Base-by-base conservation (phyloP, 441 rosid genomes). In the Eugenia klotzschiana region DNA sequence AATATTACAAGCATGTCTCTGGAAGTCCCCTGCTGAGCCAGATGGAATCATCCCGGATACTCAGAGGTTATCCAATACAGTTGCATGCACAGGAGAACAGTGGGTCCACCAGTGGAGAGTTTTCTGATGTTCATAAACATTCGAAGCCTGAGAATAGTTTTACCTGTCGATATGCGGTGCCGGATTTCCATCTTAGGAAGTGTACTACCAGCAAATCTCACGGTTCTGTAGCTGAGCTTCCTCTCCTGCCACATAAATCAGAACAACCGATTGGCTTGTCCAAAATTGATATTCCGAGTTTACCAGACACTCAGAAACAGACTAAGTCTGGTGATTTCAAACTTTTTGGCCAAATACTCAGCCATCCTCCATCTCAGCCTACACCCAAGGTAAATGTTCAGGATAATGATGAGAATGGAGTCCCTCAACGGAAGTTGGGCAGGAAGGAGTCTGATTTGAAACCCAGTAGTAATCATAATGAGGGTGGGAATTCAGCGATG, bases 311-410 rank as follows among this genome's bases (percentile, higher is more conserved):
- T 26, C 93, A 90, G 73, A 94, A 91, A 82, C 91, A 89, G 22
- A 83, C 89, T 87, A 88, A 91, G 86, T 93, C 87, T 87, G 95
- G 94, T 26, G 93, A 94, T 89, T 92, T 97, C 60, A 96, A 94
- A 87, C 90, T 94, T 27, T 97, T 96, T 89, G 99, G 99, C 74
- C 90, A 93, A 89, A 93, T 97, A 84, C 94, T 94, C 51, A 92
- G 88, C 56, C 87, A 87, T 64, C 86, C 92, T 3, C 84, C 90
- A 2, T 83, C 88, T 54, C 81, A 58, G 22, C 86, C 69, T 55
- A 84, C 81, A 80, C 49, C 79, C 8, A 85, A 89, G 64, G 79
- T 85, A 15, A 80, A 57, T 77, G 43, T 88, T 37, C 89, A 87
- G 40, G 96, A 89, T 52, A 87, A 56, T 80, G 92, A 85, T 53